Evolutionary conservation across 805 yeast genomes (phyloP).

Genomic region (Geotrichum ghanense): DNA sequence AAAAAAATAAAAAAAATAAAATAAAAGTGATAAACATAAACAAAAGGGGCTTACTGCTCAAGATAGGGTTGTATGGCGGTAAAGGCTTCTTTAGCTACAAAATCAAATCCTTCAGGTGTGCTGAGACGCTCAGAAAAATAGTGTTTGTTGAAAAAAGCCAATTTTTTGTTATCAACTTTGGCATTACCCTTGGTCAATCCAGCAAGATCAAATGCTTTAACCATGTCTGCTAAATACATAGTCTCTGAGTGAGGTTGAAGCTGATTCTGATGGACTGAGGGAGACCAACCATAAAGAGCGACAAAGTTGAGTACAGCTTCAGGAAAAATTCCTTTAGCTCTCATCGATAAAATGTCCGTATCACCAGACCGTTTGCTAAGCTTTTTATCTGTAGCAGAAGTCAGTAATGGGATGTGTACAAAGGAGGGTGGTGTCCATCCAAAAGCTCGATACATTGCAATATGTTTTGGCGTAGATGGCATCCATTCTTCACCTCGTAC

Average conservation of each 20-base stretch:
- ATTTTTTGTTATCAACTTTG: constrained; percentile 71
- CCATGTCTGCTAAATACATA: constrained; percentile 34
- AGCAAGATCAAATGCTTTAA: constrained; percentile 45
- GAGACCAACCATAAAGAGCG: constrained; percentile 93
- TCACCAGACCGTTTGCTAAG: constrained; percentile 82
- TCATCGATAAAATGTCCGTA: constrained; percentile 52
- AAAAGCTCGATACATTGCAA: constrained; percentile 75
- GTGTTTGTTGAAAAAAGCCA: constrained; percentile 65
- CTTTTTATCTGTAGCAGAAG: constrained; percentile 49
- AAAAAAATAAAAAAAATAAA: not conserved
- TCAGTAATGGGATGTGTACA: constrained; percentile 83
- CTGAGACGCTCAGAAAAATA: constrained; percentile 40
- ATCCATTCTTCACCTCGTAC: constrained; percentile 98
- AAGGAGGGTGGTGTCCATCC: constrained; percentile 76
- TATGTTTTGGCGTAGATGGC: constrained; percentile 89
- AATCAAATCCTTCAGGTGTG: constrained; percentile 25
- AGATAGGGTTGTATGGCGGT: constrained; percentile 5
- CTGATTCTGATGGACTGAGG: constrained; percentile 45
- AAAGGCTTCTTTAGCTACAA: constrained; percentile 22
- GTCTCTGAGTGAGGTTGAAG: constrained; percentile 20
- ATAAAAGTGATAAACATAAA: too few relatives aligned
- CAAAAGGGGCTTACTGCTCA: constrained; percentile 1
- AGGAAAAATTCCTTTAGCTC: constrained; percentile 57
- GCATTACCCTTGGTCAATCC: constrained; percentile 89
- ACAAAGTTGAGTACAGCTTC: constrained; percentile 82